Percentiles rank a stretch among this genome's conserved stretches.
Conservation (phyloP, 371 early-diverging fungal genomes). For the Chytridiales sp. region DNA sequence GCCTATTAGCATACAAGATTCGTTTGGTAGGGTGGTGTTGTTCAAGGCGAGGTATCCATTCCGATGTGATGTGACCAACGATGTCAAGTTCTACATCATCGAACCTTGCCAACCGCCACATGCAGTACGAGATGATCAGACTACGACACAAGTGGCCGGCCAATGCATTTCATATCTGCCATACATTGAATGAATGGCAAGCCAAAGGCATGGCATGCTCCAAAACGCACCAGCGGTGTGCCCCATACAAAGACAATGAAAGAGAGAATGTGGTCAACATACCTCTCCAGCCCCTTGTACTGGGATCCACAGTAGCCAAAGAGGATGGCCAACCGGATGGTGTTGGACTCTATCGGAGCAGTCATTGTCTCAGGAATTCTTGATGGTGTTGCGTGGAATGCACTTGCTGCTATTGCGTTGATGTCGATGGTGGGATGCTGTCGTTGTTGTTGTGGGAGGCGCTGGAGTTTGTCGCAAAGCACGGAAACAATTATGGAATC, state of each 20-base stretch:
- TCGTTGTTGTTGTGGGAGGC: neutral
- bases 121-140: neutral
- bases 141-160: too few relatives aligned
- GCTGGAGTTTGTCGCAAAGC: neutral
- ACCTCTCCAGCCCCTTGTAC: slow-evolving; percentile 43
- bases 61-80: neutral
- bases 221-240: neutral
- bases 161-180: too few relatives aligned
- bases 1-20: too few relatives aligned
- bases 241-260: neutral
- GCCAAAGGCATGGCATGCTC: too few relatives aligned
- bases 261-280: neutral
- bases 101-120: neutral
- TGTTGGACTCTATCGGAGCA: slow-evolving; percentile 1
- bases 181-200: too few relatives aligned
- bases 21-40: too few relatives aligned
- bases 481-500: too few relatives aligned
- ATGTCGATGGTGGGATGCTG: neutral
- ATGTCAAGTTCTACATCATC: neutral
- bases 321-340: slow-evolving; percentile 33
- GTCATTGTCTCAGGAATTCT: neutral
- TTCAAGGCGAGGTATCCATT: too few relatives aligned
- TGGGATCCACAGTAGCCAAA: slow-evolving; percentile 40
- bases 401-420: too few relatives aligned
- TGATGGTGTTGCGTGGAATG: too few relatives aligned